Percentiles rank a stretch among this genome's conserved stretches.
phyloP scores from a whole-genome alignment of 331 rosid species.

The Ulmus americana region DNA sequence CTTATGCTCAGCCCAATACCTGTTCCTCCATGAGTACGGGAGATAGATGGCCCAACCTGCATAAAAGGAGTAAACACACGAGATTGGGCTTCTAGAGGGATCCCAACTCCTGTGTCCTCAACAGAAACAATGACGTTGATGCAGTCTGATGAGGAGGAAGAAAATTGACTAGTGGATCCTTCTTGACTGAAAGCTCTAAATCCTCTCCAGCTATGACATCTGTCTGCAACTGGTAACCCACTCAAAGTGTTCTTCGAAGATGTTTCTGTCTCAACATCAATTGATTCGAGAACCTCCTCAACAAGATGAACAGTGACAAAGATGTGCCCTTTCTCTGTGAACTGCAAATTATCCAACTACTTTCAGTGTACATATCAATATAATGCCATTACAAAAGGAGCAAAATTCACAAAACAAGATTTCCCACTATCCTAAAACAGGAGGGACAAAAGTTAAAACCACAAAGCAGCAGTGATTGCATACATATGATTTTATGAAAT shows the following conservation, averaged over 20 bases:
- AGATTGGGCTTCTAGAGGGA: slow-evolving; percentile 55
- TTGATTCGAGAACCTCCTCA: slow-evolving; percentile 56
- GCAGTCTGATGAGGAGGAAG: slow-evolving; percentile 34
- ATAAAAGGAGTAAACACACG: slow-evolving; percentile 67
- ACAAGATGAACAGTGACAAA: slow-evolving; percentile 77
- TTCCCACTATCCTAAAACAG: neutral
- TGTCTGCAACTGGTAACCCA: slow-evolving; percentile 59
- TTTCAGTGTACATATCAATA: neutral
- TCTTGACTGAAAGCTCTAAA: slow-evolving; percentile 42
- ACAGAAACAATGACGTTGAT: slow-evolving; percentile 56
- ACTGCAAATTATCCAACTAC: slow-evolving; percentile 43
- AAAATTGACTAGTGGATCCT: slow-evolving; percentile 24
- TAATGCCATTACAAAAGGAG: neutral
- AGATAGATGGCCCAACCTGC: slow-evolving; percentile 68
- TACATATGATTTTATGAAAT: neutral
- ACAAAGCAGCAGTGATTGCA: neutral
- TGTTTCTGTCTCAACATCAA: slow-evolving; percentile 59
- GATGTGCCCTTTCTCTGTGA: slow-evolving; percentile 82
- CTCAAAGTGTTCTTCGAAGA: slow-evolving; percentile 59
- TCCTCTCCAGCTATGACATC: slow-evolving; percentile 58
- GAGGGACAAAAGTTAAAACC: neutral
- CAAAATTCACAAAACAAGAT: neutral
- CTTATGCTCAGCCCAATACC: slow-evolving; percentile 75
- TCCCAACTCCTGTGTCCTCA: slow-evolving; percentile 69
- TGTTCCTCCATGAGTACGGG: slow-evolving; percentile 67